Percentiles rank a stretch among this genome's conserved stretches.
phyloP scores from a whole-genome alignment of 2,329 filamentous ascomycete genomes.

The Fusarium brevicatenulatum region DNA sequence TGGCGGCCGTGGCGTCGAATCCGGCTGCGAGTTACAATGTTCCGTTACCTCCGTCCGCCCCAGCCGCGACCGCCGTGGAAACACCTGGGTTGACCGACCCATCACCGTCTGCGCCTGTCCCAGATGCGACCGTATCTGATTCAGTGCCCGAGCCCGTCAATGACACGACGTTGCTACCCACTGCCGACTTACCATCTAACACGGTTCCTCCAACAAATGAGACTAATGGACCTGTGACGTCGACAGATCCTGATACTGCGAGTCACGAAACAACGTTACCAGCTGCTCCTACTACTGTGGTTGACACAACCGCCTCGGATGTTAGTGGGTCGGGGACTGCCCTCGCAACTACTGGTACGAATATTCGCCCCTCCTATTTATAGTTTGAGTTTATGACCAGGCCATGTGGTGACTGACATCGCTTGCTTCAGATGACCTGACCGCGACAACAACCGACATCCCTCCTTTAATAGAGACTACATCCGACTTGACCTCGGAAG shows the following conservation, averaged over 20 bases:
- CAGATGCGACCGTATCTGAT: slow-evolving; percentile 28
- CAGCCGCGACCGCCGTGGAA: slow-evolving; percentile 28
- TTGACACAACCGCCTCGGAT: slow-evolving; percentile 25
- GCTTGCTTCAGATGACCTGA: slow-evolving; percentile 27
- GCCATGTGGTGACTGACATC: slow-evolving; percentile 27
- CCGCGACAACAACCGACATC: slow-evolving; percentile 29
- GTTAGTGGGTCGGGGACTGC: slow-evolving; percentile 32
- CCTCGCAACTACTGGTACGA: slow-evolving; percentile 38
- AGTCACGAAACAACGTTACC: slow-evolving; percentile 32
- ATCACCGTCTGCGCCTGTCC: slow-evolving; percentile 24
- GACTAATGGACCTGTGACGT: slow-evolving; percentile 22
- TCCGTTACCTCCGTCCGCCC: slow-evolving; percentile 29
- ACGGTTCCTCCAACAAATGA: slow-evolving; percentile 6
- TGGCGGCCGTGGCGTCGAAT: slow-evolving; percentile 39
- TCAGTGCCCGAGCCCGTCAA: slow-evolving; percentile 25
- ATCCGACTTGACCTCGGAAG: slow-evolving; percentile 29
- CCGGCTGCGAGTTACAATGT: slow-evolving; percentile 38
- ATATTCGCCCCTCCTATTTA: slow-evolving; percentile 22
- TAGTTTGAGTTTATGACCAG: slow-evolving; percentile 20
- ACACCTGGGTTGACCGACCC: slow-evolving; percentile 37
- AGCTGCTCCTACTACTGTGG: slow-evolving; percentile 24
- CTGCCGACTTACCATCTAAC: slow-evolving; percentile 26
- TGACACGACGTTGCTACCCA: slow-evolving; percentile 27
- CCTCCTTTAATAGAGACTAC: slow-evolving; percentile 32
- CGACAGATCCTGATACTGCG: slow-evolving; percentile 19